Evolutionary conservation across 495 filamentous ascomycete species (phyloP).

Genomic region (Parmelia sp.): DNA sequence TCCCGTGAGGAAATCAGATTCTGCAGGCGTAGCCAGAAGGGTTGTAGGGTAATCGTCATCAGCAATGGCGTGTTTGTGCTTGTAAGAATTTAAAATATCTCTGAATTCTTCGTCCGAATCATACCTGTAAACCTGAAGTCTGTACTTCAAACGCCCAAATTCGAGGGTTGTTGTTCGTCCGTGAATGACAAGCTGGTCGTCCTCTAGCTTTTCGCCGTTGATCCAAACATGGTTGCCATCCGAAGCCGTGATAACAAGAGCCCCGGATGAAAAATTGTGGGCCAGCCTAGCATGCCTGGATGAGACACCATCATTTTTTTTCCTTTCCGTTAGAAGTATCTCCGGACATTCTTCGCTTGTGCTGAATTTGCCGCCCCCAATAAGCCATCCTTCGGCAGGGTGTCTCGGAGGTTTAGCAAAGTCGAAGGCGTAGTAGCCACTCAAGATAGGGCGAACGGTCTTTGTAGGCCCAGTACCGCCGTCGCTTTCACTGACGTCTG

Average conservation of each 20-base stretch:
- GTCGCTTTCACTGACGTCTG: background rate
- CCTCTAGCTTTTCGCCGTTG: too few relatives aligned
- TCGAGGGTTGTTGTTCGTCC: too few relatives aligned
- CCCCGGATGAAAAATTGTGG: background rate
- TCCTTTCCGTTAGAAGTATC: background rate
- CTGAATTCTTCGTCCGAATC: too few relatives aligned
- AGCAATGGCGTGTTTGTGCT: background rate
- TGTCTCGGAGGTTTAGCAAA: background rate
- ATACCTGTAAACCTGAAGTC: background rate
- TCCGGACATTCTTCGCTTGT: background rate
- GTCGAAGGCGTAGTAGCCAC: background rate
- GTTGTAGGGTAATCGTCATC: background rate
- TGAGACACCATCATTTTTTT: background rate
- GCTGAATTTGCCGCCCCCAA: background rate
- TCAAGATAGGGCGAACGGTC: background rate
- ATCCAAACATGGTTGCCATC: too few relatives aligned
- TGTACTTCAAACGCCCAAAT: background rate
- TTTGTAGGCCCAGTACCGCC: background rate
- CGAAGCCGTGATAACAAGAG: too few relatives aligned
- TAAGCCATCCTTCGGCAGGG: background rate
- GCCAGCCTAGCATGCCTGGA: background rate
- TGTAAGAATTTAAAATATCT: too few relatives aligned
- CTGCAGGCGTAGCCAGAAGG: background rate
- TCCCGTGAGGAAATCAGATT: background rate
- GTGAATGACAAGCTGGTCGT: too few relatives aligned